Percentiles rank a stretch among this genome's conserved stretches.
Evolutionary conservation across 148 eudicot genomes (phyloP).

Genomic region (Silene conica): DNA sequence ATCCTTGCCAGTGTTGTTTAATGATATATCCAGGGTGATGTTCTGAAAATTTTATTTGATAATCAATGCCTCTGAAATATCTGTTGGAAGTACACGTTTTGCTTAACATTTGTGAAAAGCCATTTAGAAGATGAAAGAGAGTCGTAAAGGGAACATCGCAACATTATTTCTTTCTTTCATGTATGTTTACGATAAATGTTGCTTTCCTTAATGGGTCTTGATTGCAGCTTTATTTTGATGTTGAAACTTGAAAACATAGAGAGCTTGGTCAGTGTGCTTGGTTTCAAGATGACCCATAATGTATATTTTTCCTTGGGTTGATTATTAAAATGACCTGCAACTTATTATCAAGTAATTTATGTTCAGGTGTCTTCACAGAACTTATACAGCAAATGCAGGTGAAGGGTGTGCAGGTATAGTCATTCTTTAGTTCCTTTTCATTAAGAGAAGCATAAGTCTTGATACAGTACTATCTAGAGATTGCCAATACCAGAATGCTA

Average conservation of each 20-base stretch:
- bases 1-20: background rate
- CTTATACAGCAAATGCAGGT: conserved; percentile 99
- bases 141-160: conserved; percentile 6
- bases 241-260: background rate
- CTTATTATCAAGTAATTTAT: conserved; percentile 17
- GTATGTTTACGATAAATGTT: background rate
- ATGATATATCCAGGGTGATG: background rate
- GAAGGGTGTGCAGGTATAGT: conserved; percentile 85
- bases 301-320: background rate
- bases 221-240: background rate
- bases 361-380: conserved; percentile 95
- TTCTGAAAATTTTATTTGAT: background rate
- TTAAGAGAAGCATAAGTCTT: background rate
- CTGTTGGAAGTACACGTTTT: too few species aligned
- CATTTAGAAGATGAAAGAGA: background rate
- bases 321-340: background rate
- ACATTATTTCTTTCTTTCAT: background rate
- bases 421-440: background rate
- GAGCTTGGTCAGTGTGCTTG: background rate
- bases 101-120: background rate
- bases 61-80: background rate
- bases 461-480: background rate
- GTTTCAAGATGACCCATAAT: background rate
- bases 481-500: background rate
- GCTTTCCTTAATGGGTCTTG: background rate